Conservation (phyloP, 2,329 filamentous ascomycete species). For the Alternaria brassicicola region DNA sequence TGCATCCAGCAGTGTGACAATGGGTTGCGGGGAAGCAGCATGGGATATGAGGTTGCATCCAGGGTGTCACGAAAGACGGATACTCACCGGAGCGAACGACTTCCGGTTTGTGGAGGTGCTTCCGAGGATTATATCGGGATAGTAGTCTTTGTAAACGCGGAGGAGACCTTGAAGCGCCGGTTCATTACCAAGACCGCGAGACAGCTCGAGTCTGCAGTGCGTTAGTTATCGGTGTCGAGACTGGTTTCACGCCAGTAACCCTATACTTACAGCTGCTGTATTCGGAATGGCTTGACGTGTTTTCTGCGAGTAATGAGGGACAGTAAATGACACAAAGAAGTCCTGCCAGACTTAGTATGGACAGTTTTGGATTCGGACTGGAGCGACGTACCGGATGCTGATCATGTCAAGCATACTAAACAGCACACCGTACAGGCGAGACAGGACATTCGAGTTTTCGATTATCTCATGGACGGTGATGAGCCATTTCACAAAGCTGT, state of each 20-base stretch:
- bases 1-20: conserved; percentile 22
- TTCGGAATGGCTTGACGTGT: conserved; percentile 83
- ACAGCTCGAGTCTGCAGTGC: conserved; percentile 53
- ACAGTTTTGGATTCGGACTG: conserved; percentile 4
- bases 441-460: conserved; percentile 67
- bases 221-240: conserved; percentile 26
- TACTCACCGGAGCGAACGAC: conserved; percentile 48
- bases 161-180: conserved; percentile 75
- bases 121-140: conserved; percentile 83
- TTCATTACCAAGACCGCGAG: conserved; percentile 64
- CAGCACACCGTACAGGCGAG: conserved; percentile 73
- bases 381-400: conserved; percentile 64
- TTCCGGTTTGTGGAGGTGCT: conserved; percentile 59
- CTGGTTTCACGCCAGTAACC: neutral
- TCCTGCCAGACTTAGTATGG: conserved; percentile 42
- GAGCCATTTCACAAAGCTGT: conserved; percentile 76
- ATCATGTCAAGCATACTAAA: conserved; percentile 85
- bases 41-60: conserved; percentile 11
- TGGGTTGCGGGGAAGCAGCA: conserved; percentile 17
- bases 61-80: conserved; percentile 30
- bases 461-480: conserved; percentile 76
- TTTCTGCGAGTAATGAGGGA: conserved; percentile 79
- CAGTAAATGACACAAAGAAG: conserved; percentile 73
- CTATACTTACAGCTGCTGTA: conserved; percentile 66
- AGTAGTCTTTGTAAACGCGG: conserved; percentile 88